Conservation (phyloP, 164 flowering plant species). For the Pachysandra terminalis region DNA sequence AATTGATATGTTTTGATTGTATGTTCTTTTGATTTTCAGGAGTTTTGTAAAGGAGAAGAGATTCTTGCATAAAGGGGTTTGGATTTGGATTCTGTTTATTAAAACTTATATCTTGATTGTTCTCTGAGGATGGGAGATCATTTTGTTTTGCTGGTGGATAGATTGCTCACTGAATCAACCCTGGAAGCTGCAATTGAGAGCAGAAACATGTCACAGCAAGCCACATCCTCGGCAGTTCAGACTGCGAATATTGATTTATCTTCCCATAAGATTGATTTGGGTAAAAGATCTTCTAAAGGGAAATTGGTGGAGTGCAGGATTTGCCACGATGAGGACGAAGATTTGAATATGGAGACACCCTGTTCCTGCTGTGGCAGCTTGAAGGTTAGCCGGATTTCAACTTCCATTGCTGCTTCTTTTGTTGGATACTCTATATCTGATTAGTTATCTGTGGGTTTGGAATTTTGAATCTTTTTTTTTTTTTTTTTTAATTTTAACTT, state of each 20-base stretch:
- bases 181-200: conserved; percentile 56
- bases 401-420: not conserved
- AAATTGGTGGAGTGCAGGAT: conserved; percentile 70
- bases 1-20: not conserved
- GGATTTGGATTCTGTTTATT: not conserved
- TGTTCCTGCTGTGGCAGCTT: conserved; percentile 89
- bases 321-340: conserved; percentile 87
- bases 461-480: too few relatives aligned
- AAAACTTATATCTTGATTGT: not conserved
- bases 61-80: not conserved
- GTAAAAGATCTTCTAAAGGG: conserved; percentile 22
- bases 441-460: too few relatives aligned
- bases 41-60: conserved; percentile 7
- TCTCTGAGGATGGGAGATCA: conserved; percentile 80
- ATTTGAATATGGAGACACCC: conserved; percentile 72
- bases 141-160: conserved; percentile 65
- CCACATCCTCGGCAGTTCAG: conserved; percentile 19
- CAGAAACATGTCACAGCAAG: conserved; percentile 26
- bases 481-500: too few relatives aligned
- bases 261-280: conserved; percentile 25
- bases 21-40: conserved; percentile 1
- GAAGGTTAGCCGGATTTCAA: conserved; percentile 47
- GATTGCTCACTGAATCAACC: conserved; percentile 57
- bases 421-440: not conserved
- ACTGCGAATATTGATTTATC: conserved; percentile 22